Percentiles rank a stretch among this genome's conserved stretches.
Evolutionary conservation across 441 rosid genomes (phyloP).

Genomic region (Populus hybrid): DNA sequence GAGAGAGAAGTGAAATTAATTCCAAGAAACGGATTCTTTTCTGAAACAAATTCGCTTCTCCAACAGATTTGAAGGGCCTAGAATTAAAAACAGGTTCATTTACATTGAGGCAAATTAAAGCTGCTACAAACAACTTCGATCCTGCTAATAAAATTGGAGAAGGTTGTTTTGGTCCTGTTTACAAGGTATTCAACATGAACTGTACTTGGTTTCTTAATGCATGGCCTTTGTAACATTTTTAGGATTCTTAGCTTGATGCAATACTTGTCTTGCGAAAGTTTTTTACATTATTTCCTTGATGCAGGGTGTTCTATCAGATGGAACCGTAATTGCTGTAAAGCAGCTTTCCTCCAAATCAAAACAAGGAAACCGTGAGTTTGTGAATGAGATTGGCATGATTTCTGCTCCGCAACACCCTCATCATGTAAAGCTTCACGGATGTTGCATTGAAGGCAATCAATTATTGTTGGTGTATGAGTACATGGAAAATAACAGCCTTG

Average conservation of each 20-base stretch:
- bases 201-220: not conserved
- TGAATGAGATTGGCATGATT: conserved; percentile 45
- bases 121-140: conserved; percentile 42
- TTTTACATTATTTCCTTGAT: not conserved
- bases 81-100: conserved; percentile 36
- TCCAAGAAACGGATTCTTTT: not conserved
- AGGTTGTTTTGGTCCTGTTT: conserved; percentile 55
- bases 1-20: not conserved
- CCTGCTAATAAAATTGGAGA: conserved; percentile 44
- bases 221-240: no score
- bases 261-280: no score
- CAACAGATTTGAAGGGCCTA: conserved; percentile 27
- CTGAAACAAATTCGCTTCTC: not conserved
- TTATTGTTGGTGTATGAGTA: conserved; percentile 46
- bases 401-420: conserved; percentile 46
- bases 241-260: no score
- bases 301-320: conserved; percentile 49
- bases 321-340: conserved; percentile 46
- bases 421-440: conserved; percentile 45
- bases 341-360: conserved; percentile 49
- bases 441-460: conserved; percentile 46
- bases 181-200: conserved; percentile 28
- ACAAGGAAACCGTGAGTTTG: conserved; percentile 55
- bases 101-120: conserved; percentile 36
- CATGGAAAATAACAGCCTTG: conserved; percentile 53